Evolutionary conservation across 768 basidiomycete genomes (phyloP).

Genomic region (Leucocoprinus birnbaumii): DNA sequence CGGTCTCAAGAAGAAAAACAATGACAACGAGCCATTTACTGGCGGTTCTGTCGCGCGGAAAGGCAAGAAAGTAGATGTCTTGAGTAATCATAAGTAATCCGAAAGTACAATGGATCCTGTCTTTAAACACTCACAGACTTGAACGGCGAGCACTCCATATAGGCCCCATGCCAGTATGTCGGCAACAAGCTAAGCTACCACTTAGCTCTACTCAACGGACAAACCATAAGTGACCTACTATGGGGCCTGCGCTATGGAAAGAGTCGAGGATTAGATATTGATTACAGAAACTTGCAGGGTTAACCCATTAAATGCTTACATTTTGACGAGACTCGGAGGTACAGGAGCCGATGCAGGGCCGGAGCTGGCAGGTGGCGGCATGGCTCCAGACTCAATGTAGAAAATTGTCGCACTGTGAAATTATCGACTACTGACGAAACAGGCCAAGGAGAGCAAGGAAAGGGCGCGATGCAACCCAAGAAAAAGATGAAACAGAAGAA

Average conservation of each 20-base stretch:
- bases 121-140: conserved; percentile 23
- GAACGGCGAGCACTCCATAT: conserved; percentile 24
- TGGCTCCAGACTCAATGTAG: too few species aligned
- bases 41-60: conserved; percentile 19
- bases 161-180: conserved; percentile 27
- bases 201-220: background rate
- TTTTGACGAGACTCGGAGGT: too few species aligned
- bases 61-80: conserved; percentile 36
- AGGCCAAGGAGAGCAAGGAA: too few species aligned
- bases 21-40: conserved; percentile 16
- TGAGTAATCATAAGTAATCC: background rate
- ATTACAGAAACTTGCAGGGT: background rate
- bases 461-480: too few species aligned
- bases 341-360: too few species aligned
- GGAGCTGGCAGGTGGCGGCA: too few species aligned
- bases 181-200: conserved; percentile 21
- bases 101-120: background rate
- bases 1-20: conserved; percentile 16
- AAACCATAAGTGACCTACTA: background rate
- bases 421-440: too few species aligned
- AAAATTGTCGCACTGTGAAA: too few species aligned
- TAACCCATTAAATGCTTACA: too few species aligned
- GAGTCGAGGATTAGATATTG: background rate
- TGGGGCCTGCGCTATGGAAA: background rate
- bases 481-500: too few species aligned